Percentiles rank a stretch among this genome's conserved stretches.
Conservation (phyloP, 2,329 filamentous ascomycete species). For the Chaetomium strumarium region DNA sequence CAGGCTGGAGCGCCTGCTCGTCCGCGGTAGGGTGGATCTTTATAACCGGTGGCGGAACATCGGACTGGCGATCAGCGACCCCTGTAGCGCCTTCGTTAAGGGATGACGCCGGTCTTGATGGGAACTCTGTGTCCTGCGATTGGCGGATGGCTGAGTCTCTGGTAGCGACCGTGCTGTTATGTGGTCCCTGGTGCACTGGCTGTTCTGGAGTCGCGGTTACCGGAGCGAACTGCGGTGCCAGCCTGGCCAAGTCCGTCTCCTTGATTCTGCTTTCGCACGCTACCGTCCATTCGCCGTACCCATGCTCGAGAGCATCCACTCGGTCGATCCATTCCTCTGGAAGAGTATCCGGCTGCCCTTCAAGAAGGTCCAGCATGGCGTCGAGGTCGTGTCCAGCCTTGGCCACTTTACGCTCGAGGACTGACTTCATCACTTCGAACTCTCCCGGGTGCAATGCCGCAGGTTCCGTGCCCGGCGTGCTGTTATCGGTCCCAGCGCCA, state of each 20-base stretch:
- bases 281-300: constrained; percentile 75
- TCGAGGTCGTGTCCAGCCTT: constrained; percentile 70
- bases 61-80: background rate
- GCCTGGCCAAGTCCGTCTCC: constrained; percentile 51
- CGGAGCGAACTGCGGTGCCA: constrained; percentile 6
- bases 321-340: constrained; percentile 83
- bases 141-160: background rate
- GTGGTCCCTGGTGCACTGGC: background rate
- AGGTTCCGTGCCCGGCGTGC: constrained; percentile 17
- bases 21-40: constrained; percentile 17
- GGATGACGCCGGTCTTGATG: background rate
- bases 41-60: constrained; percentile 15
- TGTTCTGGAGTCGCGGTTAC: background rate
- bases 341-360: constrained; percentile 76
- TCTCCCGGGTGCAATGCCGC: constrained; percentile 38
- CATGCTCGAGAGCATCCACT: constrained; percentile 72
- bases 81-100: background rate
- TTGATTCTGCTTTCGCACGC: constrained; percentile 69
- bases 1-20: background rate
- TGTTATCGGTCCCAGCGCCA: constrained; percentile 11
- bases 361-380: constrained; percentile 77
- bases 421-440: constrained; percentile 53
- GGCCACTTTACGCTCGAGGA: constrained; percentile 63
- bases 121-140: background rate
- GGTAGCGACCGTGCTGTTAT: background rate